A percentile compares a stretch with the other conserved stretches of the same genome.
phyloP scores from a whole-genome alignment of 768 basidiomycete genomes.

The Hebeloma cylindrosporum region DNA sequence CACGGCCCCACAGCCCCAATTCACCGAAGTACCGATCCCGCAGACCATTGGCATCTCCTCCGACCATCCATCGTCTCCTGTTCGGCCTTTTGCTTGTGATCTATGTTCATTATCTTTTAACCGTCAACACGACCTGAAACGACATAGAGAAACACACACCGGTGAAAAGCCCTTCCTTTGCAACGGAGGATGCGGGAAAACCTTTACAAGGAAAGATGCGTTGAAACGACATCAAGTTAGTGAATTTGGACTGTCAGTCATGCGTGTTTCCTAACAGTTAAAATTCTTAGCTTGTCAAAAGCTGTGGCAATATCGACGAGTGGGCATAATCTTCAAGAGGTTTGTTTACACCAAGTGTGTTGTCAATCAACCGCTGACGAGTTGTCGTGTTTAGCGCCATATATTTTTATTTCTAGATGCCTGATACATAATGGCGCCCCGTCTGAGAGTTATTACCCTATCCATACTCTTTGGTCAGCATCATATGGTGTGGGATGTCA shows the following conservation, averaged over 20 bases:
- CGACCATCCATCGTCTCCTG: slow-evolving; percentile 59
- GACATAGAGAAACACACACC: slow-evolving; percentile 82
- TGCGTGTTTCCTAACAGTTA: slow-evolving; percentile 6
- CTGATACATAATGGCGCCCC: slow-evolving; percentile 21
- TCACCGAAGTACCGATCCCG: slow-evolving; percentile 36
- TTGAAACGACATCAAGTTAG: slow-evolving; percentile 82
- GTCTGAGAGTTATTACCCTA: slow-evolving; percentile 14
- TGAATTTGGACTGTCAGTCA: slow-evolving; percentile 18
- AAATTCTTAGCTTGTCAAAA: slow-evolving; percentile 67
- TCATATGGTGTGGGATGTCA: slow-evolving; percentile 9
- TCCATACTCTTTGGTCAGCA: slow-evolving; percentile 9
- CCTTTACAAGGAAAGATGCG: slow-evolving; percentile 85
- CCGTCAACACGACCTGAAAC: slow-evolving; percentile 81
- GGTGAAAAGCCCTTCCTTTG: slow-evolving; percentile 84
- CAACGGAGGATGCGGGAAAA: slow-evolving; percentile 84
- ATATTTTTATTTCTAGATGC: slow-evolving; percentile 20
- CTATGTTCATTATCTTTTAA: slow-evolving; percentile 82
- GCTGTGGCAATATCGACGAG: slow-evolving; percentile 72
- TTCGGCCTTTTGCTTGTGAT: slow-evolving; percentile 66
- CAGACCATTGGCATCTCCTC: slow-evolving; percentile 37
- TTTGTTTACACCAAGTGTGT: no score
- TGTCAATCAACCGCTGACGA: no score
- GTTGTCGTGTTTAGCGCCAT: background rate
- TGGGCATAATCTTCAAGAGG: slow-evolving; percentile 11
- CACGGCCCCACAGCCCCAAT: slow-evolving; percentile 24